A percentile compares a stretch with the other conserved stretches of the same genome.
These are phyloP conservation scores for Leccinum rimulosum DNA, from an alignment of 768 basidiomycete species.

Conservation along the genomic window DNA sequence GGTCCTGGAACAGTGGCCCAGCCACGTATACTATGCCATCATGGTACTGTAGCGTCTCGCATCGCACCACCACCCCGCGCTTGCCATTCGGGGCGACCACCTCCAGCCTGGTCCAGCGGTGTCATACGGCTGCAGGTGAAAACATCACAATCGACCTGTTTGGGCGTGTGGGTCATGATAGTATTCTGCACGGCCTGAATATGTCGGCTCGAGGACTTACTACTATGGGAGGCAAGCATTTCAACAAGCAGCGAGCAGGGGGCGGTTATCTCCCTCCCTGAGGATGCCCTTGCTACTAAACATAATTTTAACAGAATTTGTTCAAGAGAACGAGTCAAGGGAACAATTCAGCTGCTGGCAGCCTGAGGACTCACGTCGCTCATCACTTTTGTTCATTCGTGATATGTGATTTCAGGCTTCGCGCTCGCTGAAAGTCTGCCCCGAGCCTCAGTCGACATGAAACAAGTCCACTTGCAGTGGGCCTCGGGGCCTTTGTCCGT, in stretches of 20 bases:
- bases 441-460: neutral
- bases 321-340: neutral
- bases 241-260: constrained; percentile 27
- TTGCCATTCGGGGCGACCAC: too few species aligned
- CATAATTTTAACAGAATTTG: constrained; percentile 20
- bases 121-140: too few species aligned
- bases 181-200: too few species aligned
- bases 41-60: too few species aligned
- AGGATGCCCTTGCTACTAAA: constrained; percentile 30
- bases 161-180: too few species aligned
- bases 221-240: constrained; percentile 34
- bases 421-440: constrained; percentile 34
- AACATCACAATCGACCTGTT: too few species aligned
- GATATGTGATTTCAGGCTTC: constrained; percentile 27
- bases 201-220: constrained; percentile 16
- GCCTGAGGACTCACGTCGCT: constrained; percentile 33
- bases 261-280: constrained; percentile 32
- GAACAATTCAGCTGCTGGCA: neutral
- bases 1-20: too few species aligned
- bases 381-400: constrained; percentile 33
- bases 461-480: constrained; percentile 30
- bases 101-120: too few species aligned
- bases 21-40: too few species aligned
- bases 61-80: too few species aligned
- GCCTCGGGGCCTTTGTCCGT: constrained; percentile 41